Conservation (phyloP, 2,329 filamentous ascomycete genomes). For the Fonsecaea multimorphosa region DNA sequence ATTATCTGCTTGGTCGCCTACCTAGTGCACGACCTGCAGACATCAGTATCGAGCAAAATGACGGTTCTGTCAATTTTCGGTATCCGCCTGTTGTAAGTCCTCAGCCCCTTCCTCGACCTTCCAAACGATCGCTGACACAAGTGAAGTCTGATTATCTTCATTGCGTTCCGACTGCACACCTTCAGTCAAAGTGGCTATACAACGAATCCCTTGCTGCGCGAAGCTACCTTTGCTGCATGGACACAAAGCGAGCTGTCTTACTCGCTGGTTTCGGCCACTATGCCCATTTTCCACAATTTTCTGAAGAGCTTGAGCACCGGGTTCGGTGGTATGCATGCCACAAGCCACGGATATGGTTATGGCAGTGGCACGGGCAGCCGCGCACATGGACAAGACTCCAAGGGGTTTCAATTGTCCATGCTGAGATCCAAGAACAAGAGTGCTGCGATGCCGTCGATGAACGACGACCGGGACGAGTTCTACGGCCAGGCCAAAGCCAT, state of each 20-base stretch:
- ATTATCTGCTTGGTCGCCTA: constrained; percentile 43
- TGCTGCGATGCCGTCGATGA: not conserved
- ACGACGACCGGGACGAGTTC: constrained; percentile 5
- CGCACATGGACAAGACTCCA: not conserved
- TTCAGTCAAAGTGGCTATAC: constrained; percentile 42
- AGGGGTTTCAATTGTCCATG: constrained; percentile 27
- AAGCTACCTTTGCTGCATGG: constrained; percentile 46
- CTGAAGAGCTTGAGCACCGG: constrained; percentile 40
- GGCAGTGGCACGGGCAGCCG: constrained; percentile 1
- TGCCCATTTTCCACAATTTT: constrained; percentile 47
- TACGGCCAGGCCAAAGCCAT: not conserved
- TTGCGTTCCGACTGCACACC: constrained; percentile 46
- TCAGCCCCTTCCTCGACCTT: not conserved
- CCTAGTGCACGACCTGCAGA: constrained; percentile 45
- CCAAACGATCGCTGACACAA: constrained; percentile 20
- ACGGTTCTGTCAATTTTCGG: constrained; percentile 46
- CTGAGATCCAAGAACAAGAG: constrained; percentile 23
- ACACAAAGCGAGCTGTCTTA: constrained; percentile 47
- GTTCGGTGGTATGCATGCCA: constrained; percentile 32
- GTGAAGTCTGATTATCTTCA: constrained; percentile 47
- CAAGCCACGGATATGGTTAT: constrained; percentile 22
- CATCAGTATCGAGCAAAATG: constrained; percentile 44
- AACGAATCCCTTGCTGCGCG: constrained; percentile 46
- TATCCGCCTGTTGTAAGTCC: constrained; percentile 47
- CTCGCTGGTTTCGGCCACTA: constrained; percentile 47